Percentiles rank a stretch among this genome's conserved stretches.
Conservation (phyloP, 176 grass and related monocot genomes). For the Poa pratensis region DNA sequence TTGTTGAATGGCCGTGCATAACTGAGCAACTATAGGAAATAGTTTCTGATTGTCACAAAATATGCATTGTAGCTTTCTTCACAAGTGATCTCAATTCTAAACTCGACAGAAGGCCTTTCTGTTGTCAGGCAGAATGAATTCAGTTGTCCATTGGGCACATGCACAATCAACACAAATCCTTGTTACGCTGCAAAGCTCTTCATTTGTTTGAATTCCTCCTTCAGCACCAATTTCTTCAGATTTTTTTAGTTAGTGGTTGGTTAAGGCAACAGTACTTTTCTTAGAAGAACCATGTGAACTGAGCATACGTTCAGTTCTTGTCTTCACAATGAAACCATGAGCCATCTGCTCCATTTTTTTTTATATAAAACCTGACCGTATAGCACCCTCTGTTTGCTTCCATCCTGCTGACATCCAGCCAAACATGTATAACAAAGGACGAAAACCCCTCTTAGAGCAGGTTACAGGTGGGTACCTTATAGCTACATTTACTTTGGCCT, state of each 20-base stretch:
- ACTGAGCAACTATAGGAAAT: background rate
- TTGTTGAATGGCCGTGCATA: background rate
- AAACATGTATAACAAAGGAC: background rate
- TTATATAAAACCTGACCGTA: background rate
- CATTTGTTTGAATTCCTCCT: background rate
- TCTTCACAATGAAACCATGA: background rate
- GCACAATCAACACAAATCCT: background rate
- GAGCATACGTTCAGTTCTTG: background rate
- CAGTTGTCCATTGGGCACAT: background rate
- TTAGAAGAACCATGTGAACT: conserved; percentile 11
- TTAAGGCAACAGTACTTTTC: background rate
- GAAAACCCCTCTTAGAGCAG: background rate
- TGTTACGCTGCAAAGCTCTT: background rate
- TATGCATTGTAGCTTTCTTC: conserved; percentile 9
- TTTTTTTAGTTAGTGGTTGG: background rate
- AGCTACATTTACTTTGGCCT: conserved; percentile 11
- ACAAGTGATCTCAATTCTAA: background rate
- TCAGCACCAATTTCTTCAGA: background rate
- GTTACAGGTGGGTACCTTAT: conserved; percentile 26
- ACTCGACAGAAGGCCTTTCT: background rate
- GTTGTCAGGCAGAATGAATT: background rate
- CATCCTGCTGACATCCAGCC: background rate
- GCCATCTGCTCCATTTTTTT: background rate
- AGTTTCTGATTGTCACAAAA: background rate
- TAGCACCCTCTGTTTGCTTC: background rate